Base-by-base conservation (phyloP, 164 flowering plant genomes). In the Tetrastigma voinierianum region DNA sequence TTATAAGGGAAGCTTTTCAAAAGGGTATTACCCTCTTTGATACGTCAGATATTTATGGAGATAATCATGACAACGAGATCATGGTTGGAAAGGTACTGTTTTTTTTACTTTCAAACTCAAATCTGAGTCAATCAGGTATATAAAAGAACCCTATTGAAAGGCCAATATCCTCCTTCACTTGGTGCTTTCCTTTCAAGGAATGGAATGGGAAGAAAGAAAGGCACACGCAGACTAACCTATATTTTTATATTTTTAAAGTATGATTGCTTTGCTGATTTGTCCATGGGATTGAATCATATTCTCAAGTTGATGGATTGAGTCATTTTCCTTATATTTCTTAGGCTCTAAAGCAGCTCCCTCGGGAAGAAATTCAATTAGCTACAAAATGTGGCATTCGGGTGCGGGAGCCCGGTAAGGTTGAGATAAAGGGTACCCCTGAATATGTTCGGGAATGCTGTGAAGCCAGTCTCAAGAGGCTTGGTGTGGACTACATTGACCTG, bases 381-480 rank as follows among this genome's bases (percentile, higher is more conserved):
- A 86, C 86, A 52, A 85, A 85, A 71, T 83, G 81, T 74, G 86
- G 87, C 0, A n/a, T 78, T 19, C 1, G 46, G 1, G 21, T 1
- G 20, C 19, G 5, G 1, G 64, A 49, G 16, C 49, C 32, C 1
- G 17, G 45, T 51, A 47, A 55, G 9, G 51, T 73, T 10, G 62
- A 7, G 10, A 70, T 82, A 16, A 77, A 70, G 18, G 92, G 96
- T 17, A 77, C 70, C 3, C 87, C 96, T 15, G 91, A 78, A 61
- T 87, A 87, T 70, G 90, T 83, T 10, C 70, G 93, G 0, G 10
- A 68, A 23, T 83, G 88, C 67, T 90, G 96, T 67, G 90, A 90
- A 67, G 87, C 82, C 45, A 87, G 91, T 64, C 79, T 90, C 47
- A 82, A 81, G 72, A 76, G 81, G 5, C 88, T 90, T 51, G 82